These are phyloP conservation scores for Phytophthora kernoviae DNA, from an alignment of 352 stramenopile species.

Conservation along the genomic window DNA sequence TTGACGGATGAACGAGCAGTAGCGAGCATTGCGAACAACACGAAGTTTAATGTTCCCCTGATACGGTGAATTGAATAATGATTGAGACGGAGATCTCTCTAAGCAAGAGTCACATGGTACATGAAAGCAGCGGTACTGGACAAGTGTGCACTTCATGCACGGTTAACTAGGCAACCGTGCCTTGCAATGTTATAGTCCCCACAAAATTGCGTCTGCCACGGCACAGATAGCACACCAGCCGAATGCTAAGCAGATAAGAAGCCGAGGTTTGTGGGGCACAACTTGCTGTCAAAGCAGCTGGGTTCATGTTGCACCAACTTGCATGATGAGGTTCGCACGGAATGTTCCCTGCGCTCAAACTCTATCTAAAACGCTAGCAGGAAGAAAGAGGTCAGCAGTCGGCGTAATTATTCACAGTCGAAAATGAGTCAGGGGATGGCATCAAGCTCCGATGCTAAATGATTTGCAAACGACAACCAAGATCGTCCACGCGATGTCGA, in stretches of 20 bases:
- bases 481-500: constrained; percentile 17
- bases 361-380: no score
- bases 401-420: no score
- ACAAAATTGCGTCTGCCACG: constrained; percentile 8
- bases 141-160: constrained; percentile 13
- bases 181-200: constrained; percentile 1
- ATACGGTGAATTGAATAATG: constrained; percentile 20
- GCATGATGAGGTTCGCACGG: constrained; percentile 14
- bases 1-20: constrained; percentile 11
- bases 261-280: constrained; percentile 18
- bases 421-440: neutral
- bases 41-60: neutral
- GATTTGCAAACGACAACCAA: constrained; percentile 20
- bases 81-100: constrained; percentile 18
- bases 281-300: constrained; percentile 28
- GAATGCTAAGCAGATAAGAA: constrained; percentile 12
- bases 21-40: constrained; percentile 8
- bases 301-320: neutral
- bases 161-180: constrained; percentile 5
- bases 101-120: neutral
- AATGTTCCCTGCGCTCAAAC: neutral
- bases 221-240: constrained; percentile 27
- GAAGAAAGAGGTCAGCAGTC: neutral
- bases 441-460: neutral
- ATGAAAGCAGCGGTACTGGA: constrained; percentile 7